A percentile compares a stretch with the other conserved stretches of the same genome.
These are phyloP conservation scores for Metschnikowia peoriensis DNA, from an alignment of 805 yeast species.

Conservation along the genomic window DNA sequence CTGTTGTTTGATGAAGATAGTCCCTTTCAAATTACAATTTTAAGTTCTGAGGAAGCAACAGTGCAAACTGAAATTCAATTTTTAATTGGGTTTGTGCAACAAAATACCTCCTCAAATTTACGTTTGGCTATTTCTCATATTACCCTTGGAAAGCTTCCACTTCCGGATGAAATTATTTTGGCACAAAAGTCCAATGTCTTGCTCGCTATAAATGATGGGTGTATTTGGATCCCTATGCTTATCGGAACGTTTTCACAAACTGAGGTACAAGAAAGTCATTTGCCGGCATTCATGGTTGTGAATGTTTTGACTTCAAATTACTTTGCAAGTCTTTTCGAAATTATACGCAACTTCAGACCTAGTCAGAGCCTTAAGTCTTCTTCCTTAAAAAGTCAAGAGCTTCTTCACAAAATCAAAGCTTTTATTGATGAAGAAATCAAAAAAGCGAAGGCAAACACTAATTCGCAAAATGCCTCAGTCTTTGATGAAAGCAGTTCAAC, in stretches of 20 bases:
- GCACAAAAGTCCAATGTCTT: slow-evolving; percentile 28
- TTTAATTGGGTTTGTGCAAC: slow-evolving; percentile 19
- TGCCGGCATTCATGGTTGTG: slow-evolving; percentile 34
- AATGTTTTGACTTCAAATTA: slow-evolving; percentile 41
- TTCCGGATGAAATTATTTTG: slow-evolving; percentile 17
- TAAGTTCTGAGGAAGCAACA: slow-evolving; percentile 18
- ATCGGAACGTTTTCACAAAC: slow-evolving; percentile 17
- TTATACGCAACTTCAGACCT: slow-evolving; percentile 33
- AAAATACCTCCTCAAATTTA: not conserved
- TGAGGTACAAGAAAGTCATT: slow-evolving; percentile 5
- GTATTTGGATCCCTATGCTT: slow-evolving; percentile 26
- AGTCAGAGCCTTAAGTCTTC: slow-evolving; percentile 41
- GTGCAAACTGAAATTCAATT: slow-evolving; percentile 22
- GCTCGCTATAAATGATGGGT: slow-evolving; percentile 41
- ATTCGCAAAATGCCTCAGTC: not conserved
- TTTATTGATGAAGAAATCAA: slow-evolving; percentile 28
- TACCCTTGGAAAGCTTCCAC: slow-evolving; percentile 5
- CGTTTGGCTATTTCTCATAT: slow-evolving; percentile 11
- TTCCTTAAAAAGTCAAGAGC: slow-evolving; percentile 25
- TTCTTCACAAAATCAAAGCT: slow-evolving; percentile 25
- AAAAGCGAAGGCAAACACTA: not conserved
- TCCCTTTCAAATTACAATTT: slow-evolving; percentile 22
- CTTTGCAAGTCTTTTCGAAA: slow-evolving; percentile 37
- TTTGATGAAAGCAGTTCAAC: not conserved
- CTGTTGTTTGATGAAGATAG: slow-evolving; percentile 22